These are phyloP conservation scores for Plectranthus barbatus DNA, from an alignment of 257 asterid genomes.

Conservation along the genomic window DNA sequence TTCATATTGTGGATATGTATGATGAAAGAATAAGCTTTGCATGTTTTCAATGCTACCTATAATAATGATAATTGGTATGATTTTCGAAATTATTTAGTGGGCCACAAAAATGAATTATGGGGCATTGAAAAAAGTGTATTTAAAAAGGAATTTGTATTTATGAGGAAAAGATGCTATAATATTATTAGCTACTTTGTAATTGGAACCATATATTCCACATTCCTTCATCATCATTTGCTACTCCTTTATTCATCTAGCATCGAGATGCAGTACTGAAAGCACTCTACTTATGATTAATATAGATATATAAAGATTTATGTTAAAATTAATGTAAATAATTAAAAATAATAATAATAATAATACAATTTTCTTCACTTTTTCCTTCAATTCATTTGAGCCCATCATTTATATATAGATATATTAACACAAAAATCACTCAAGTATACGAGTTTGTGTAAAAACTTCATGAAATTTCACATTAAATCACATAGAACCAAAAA, in stretches of 20 bases:
- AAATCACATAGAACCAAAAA: too few relatives aligned
- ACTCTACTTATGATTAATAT: neutral
- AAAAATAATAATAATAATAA: too few relatives aligned
- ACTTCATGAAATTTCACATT: too few relatives aligned
- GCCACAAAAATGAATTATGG: neutral
- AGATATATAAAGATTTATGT: neutral
- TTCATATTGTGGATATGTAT: neutral
- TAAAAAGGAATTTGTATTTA: constrained; percentile 9
- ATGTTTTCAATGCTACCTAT: too few relatives aligned
- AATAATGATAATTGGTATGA: neutral
- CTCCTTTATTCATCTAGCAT: constrained; percentile 11
- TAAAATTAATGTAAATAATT: too few relatives aligned
- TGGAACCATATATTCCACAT: constrained; percentile 9
- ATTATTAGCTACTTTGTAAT: neutral
- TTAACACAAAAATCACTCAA: too few relatives aligned
- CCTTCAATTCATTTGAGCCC: constrained; percentile 7
- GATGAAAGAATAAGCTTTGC: neutral
- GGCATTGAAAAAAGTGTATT: neutral
- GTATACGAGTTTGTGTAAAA: too few relatives aligned
- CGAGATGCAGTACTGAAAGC: too few relatives aligned
- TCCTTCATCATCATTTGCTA: constrained; percentile 17
- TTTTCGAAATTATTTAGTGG: constrained; percentile 9
- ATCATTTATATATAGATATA: neutral
- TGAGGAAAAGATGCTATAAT: constrained; percentile 3
- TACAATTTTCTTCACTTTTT: constrained; percentile 1